Evolutionary conservation across 1,139 yeast species (phyloP).

Genomic region (Dujonia santamariae): DNA sequence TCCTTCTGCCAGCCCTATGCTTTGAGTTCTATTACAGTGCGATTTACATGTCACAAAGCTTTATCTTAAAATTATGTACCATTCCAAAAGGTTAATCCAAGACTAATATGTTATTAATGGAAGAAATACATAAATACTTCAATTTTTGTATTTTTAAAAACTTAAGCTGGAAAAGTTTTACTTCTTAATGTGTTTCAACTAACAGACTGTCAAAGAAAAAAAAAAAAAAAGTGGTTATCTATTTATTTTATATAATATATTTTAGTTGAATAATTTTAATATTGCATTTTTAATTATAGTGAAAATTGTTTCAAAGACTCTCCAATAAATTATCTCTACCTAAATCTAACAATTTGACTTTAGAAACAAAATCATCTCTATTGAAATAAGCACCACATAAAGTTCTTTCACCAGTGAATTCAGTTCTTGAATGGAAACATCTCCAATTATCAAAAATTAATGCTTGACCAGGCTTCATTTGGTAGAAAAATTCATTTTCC

Average conservation of each 20-base stretch:
- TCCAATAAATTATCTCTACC: slow-evolving; percentile 51
- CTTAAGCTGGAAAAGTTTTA: too few species aligned
- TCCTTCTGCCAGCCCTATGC: too few species aligned
- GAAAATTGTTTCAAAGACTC: slow-evolving; percentile 19
- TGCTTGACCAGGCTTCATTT: slow-evolving; percentile 65
- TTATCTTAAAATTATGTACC: too few species aligned
- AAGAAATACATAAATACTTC: too few species aligned
- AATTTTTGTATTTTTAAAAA: too few species aligned
- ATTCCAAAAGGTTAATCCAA: too few species aligned
- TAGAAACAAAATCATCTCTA: slow-evolving; percentile 65
- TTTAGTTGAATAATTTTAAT: not conserved
- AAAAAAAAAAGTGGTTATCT: not conserved
- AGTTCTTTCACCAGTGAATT: slow-evolving; percentile 66
- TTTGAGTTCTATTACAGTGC: too few species aligned
- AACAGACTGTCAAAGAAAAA: too few species aligned
- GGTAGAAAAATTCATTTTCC: slow-evolving; percentile 55
- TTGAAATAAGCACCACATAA: slow-evolving; percentile 77
- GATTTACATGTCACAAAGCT: too few species aligned
- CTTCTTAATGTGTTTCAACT: too few species aligned
- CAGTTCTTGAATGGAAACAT: slow-evolving; percentile 69
- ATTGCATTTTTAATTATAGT: not conserved
- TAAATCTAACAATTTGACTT: slow-evolving; percentile 49
- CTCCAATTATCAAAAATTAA: slow-evolving; percentile 77
- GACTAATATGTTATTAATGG: too few species aligned
- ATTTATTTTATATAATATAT: not conserved